phyloP scores from a whole-genome alignment of 2,329 filamentous ascomycete species.

The Sporothrix brunneoviolacea region DNA sequence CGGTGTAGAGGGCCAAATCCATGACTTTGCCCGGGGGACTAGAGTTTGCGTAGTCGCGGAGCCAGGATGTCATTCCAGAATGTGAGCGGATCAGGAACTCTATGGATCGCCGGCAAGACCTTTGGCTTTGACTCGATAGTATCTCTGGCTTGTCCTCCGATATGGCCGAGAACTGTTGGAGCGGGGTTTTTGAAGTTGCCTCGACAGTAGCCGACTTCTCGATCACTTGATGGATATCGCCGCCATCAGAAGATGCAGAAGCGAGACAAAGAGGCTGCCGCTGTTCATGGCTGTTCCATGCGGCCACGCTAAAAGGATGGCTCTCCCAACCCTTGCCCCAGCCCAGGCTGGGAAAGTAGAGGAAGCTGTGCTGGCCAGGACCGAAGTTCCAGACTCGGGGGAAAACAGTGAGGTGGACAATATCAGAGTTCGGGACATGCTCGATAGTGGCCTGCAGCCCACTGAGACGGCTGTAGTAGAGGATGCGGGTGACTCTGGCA shows the following conservation, averaged over 20 bases:
- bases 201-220: neutral
- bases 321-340: constrained; percentile 4
- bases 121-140: too few relatives aligned
- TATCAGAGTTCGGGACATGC: neutral
- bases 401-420: neutral
- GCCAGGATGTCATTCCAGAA: neutral
- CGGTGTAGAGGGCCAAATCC: neutral
- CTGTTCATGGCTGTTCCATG: neutral
- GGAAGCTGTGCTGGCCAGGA: neutral
- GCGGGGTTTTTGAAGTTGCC: too few relatives aligned
- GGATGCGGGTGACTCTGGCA: neutral
- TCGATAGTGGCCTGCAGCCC: neutral
- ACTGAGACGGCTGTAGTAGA: neutral
- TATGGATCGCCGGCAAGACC: too few relatives aligned
- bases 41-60: neutral
- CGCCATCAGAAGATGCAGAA: neutral
- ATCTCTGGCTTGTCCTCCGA: too few relatives aligned
- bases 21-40: neutral
- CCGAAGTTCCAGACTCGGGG: neutral
- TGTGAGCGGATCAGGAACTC: neutral
- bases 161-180: too few relatives aligned
- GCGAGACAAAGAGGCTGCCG: too few relatives aligned
- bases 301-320: constrained; percentile 1
- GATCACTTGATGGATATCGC: neutral
- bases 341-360: constrained; percentile 1